A percentile compares a stretch with the other conserved stretches of the same genome.
These are phyloP conservation scores for Zygosaccharomyces pseudorouxii DNA, from an alignment of 805 yeast genomes.

Conservation along the genomic window DNA sequence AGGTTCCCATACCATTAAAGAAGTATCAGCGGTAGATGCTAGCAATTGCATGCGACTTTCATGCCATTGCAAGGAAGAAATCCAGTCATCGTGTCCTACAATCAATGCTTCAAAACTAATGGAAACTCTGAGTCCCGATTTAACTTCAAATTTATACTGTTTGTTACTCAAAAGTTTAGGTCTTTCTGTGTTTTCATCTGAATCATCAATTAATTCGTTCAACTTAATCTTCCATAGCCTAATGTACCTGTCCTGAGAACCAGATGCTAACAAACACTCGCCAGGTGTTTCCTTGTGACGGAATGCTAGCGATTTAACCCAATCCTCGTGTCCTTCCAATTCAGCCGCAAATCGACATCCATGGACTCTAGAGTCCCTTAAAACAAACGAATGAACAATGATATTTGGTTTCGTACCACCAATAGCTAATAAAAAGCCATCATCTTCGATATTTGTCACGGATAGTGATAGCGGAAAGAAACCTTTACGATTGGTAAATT, in stretches of 20 bases:
- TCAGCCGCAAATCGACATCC: constrained; percentile 43
- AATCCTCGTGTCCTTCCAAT: constrained; percentile 90
- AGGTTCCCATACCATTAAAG: constrained; percentile 91
- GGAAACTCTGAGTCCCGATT: constrained; percentile 41
- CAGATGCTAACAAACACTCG: constrained; percentile 71
- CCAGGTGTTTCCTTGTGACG: constrained; percentile 43
- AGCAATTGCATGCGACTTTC: constrained; percentile 50
- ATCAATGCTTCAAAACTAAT: constrained; percentile 86
- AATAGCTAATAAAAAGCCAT: constrained; percentile 50
- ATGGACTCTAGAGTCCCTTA: constrained; percentile 14
- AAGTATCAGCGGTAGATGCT: constrained; percentile 89
- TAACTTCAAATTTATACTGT: constrained; percentile 54
- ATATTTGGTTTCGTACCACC: constrained; percentile 65
- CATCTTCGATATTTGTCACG: constrained; percentile 21
- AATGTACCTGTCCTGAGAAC: constrained; percentile 89
- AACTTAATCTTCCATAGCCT: constrained; percentile 77
- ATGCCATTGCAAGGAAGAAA: constrained; percentile 80
- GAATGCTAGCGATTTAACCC: constrained; percentile 77
- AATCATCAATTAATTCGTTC: constrained; percentile 51
- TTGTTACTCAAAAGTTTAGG: constrained; percentile 62
- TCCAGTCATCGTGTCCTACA: constrained; percentile 99
- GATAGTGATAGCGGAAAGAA: constrained; percentile 30
- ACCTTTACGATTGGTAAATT: constrained; percentile 24
- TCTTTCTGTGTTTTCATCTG: constrained; percentile 45
- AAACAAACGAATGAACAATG: constrained; percentile 48